These are phyloP conservation scores for Backusella tuberculispora DNA, from an alignment of 192 early-diverging fungal genomes.

Conservation along the genomic window DNA sequence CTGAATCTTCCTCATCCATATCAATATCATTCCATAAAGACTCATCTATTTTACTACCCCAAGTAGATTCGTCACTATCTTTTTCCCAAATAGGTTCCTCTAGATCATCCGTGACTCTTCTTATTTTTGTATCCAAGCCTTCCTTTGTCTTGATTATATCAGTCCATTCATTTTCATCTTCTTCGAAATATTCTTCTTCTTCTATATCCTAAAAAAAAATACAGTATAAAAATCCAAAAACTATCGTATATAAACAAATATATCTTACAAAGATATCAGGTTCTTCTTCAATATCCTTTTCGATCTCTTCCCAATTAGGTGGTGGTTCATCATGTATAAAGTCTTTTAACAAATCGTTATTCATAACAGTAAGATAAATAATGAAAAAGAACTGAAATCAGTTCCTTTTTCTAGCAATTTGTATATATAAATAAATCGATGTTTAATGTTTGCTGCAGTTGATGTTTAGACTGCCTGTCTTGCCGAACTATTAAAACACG, in stretches of 20 bases:
- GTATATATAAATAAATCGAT: not conserved
- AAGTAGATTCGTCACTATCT: not conserved
- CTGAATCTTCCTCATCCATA: not conserved
- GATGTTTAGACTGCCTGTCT: not conserved
- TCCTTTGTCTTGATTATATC: slow-evolving; percentile 6
- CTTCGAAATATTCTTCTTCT: not conserved
- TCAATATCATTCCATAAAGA: not conserved
- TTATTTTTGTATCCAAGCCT: not conserved
- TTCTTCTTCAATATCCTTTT: not conserved
- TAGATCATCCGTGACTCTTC: not conserved
- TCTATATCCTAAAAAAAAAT: not conserved
- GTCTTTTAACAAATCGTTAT: not conserved
- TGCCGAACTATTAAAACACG: slow-evolving; percentile 10
- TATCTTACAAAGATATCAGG: not conserved
- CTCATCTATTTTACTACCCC: not conserved
- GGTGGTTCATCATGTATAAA: not conserved
- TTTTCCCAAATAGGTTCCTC: slow-evolving; percentile 10
- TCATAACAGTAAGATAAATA: not conserved
- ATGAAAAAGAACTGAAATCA: not conserved
- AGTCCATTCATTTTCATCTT: slow-evolving; percentile 18
- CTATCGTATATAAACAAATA: not conserved
- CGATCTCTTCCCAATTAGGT: not conserved
- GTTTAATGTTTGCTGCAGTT: not conserved
- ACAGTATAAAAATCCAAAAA: not conserved
- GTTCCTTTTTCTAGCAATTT: not conserved